Conservation (phyloP, 108 stramenopile species). For the Licmophora abbreviata region DNA sequence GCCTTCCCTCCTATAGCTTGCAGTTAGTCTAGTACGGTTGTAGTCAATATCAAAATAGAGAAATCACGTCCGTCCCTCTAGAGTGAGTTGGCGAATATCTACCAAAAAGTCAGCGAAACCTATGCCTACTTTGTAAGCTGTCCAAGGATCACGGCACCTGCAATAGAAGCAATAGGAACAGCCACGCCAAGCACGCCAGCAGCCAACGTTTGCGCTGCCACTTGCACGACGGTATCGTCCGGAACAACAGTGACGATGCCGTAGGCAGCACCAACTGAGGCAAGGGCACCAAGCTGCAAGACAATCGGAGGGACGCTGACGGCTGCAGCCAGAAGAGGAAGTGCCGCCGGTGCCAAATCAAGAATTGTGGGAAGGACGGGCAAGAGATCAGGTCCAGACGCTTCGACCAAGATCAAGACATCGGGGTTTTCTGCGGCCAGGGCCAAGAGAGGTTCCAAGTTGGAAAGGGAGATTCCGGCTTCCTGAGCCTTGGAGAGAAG, state of each 20-base stretch:
- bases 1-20: no score
- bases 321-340: slow-evolving; percentile 67
- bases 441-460: slow-evolving; percentile 73
- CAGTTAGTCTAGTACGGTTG: no score
- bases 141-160: slow-evolving; percentile 62
- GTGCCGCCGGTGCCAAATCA: slow-evolving; percentile 62
- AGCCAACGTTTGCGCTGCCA: slow-evolving; percentile 72
- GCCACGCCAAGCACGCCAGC: slow-evolving; percentile 66
- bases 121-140: slow-evolving; percentile 46
- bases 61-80: no score
- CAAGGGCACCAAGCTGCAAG: slow-evolving; percentile 42
- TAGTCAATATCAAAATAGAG: no score
- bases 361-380: slow-evolving; percentile 76
- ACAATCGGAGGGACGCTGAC: slow-evolving; percentile 43
- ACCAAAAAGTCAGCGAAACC: no score
- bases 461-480: slow-evolving; percentile 71
- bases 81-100: no score
- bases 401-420: slow-evolving; percentile 75
- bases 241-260: slow-evolving; percentile 58
- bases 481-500: slow-evolving; percentile 77
- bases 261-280: slow-evolving; percentile 49
- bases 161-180: slow-evolving; percentile 42
- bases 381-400: slow-evolving; percentile 74
- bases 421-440: slow-evolving; percentile 65
- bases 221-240: slow-evolving; percentile 70